Evolutionary conservation across 345 rosid genomes (phyloP).

Genomic region (Eucalyptus regnans): DNA sequence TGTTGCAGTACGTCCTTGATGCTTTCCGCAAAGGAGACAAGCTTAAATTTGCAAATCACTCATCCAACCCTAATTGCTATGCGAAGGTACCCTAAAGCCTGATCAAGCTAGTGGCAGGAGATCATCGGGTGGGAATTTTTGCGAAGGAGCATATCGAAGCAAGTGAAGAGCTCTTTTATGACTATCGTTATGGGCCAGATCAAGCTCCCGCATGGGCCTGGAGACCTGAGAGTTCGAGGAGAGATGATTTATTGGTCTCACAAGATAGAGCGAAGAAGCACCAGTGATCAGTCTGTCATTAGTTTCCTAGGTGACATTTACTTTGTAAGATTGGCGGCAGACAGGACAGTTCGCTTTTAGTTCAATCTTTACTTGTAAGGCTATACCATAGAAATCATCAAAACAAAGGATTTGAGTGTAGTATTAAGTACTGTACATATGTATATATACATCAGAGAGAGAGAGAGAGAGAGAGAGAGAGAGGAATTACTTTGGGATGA

Average conservation of each 20-base stretch:
- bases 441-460: neutral
- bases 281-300: constrained; percentile 27
- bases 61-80: constrained; percentile 91
- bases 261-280: constrained; percentile 97
- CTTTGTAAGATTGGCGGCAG: neutral
- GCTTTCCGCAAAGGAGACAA: constrained; percentile 98
- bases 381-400: neutral
- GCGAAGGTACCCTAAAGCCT: constrained; percentile 50
- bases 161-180: constrained; percentile 90
- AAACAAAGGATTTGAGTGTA: neutral
- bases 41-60: constrained; percentile 93
- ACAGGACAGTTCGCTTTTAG: neutral
- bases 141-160: constrained; percentile 93
- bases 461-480: neutral
- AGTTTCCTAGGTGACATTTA: neutral
- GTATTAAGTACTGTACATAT: neutral
- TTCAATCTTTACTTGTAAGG: neutral
- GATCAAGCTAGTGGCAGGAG: constrained; percentile 77
- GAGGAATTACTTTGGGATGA: neutral
- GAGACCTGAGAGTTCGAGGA: constrained; percentile 78
- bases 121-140: constrained; percentile 91
- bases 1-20: constrained; percentile 74
- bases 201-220: constrained; percentile 98
- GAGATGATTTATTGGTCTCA: constrained; percentile 54
- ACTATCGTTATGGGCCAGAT: constrained; percentile 89